These are phyloP conservation scores for Aspergillus versicolor DNA, from an alignment of 2,329 filamentous ascomycete genomes.

Conservation along the genomic window DNA sequence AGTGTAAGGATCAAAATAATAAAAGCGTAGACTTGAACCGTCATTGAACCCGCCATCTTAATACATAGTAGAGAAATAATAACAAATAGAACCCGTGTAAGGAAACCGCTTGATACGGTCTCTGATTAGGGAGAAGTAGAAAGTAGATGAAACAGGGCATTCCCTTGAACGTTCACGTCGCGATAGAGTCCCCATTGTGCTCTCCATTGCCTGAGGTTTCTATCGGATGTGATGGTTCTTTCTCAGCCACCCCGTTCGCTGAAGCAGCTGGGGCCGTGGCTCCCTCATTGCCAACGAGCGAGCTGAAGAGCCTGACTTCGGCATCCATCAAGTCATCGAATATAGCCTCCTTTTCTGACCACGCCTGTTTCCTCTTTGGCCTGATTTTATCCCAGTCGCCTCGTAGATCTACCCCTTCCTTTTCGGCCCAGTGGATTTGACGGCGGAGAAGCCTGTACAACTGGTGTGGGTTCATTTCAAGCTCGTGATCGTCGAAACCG, in stretches of 20 bases:
- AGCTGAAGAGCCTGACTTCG: conserved; percentile 38
- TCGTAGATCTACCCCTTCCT: conserved; percentile 41
- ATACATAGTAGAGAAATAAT: background rate
- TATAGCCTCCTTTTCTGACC: conserved; percentile 44
- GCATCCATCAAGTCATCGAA: conserved; percentile 46
- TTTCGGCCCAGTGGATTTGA: conserved; percentile 49
- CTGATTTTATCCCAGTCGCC: conserved; percentile 40
- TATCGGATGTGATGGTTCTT: background rate
- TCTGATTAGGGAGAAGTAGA: background rate
- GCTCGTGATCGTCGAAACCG: conserved; percentile 46
- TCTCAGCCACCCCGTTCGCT: background rate
- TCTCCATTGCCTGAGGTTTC: background rate
- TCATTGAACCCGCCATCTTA: background rate
- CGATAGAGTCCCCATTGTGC: background rate
- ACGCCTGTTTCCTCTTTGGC: conserved; percentile 38
- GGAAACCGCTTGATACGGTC: background rate
- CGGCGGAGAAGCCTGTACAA: conserved; percentile 47
- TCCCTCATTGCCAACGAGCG: conserved; percentile 19
- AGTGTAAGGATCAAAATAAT: background rate
- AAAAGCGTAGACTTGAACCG: background rate
- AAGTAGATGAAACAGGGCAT: background rate
- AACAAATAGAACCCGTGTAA: background rate
- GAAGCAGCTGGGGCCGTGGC: background rate
- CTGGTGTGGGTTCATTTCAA: conserved; percentile 41
- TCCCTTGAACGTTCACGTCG: background rate